phyloP scores from a whole-genome alignment of 1,284 basidiomycete genomes.

The Xanthoconium separans region DNA sequence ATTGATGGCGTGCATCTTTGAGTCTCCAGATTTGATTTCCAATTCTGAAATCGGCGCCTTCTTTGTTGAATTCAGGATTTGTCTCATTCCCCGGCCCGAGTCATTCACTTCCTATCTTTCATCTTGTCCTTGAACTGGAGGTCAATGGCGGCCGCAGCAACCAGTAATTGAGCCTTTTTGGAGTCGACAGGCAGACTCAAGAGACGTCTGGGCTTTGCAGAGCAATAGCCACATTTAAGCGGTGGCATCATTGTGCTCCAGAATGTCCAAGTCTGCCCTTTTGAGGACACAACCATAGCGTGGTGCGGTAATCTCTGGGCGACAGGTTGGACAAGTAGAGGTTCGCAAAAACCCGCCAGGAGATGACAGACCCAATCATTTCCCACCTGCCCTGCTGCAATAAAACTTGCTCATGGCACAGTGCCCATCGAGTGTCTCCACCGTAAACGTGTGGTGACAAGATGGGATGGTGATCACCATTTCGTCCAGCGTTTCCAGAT shows the following conservation, averaged over 20 bases:
- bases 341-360: constrained; percentile 43
- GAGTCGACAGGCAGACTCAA: constrained; percentile 29
- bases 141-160: constrained; percentile 7
- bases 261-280: constrained; percentile 57
- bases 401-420: constrained; percentile 58
- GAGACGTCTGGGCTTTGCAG: constrained; percentile 23
- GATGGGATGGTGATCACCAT: constrained; percentile 58
- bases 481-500: constrained; percentile 45
- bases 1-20: constrained; percentile 32
- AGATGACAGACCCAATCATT: constrained; percentile 46
- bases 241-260: constrained; percentile 63
- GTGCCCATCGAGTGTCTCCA: constrained; percentile 67
- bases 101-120: constrained; percentile 3
- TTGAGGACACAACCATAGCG: constrained; percentile 63
- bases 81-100: constrained; percentile 9
- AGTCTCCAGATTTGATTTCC: constrained; percentile 22
- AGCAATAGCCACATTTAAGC: constrained; percentile 49
- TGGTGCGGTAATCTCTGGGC: constrained; percentile 46
- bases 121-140: constrained; percentile 24
- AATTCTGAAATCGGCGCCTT: constrained; percentile 16
- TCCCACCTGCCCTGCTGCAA: constrained; percentile 30
- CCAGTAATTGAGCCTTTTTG: constrained; percentile 16
- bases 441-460: constrained; percentile 69
- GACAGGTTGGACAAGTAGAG: constrained; percentile 57
- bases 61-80: constrained; percentile 8